phyloP scores from a whole-genome alignment of 1,284 basidiomycete genomes.

The Psilocybe mexicana region DNA sequence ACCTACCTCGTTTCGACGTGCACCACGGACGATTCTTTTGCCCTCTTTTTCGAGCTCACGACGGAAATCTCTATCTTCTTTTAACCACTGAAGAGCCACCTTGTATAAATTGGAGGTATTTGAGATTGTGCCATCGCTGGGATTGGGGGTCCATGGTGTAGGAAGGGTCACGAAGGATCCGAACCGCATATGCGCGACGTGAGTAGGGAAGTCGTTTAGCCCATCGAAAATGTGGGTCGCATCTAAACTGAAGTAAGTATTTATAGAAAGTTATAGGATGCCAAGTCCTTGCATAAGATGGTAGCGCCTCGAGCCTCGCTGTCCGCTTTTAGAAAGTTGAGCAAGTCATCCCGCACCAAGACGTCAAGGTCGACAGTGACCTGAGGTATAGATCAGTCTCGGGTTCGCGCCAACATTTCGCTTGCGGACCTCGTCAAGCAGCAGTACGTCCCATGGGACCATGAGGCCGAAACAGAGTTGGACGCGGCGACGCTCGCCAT shows the following conservation, averaged over 20 bases:
- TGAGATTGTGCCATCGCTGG: slow-evolving; percentile 20
- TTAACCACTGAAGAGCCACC: slow-evolving; percentile 83
- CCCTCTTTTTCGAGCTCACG: slow-evolving; percentile 60
- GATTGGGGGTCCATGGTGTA: slow-evolving; percentile 62
- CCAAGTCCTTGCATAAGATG: slow-evolving; percentile 72
- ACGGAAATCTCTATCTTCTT: slow-evolving; percentile 73
- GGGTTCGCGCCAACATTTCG: background rate
- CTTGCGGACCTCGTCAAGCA: slow-evolving; percentile 83
- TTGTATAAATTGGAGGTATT: slow-evolving; percentile 56
- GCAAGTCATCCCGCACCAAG: slow-evolving; percentile 88
- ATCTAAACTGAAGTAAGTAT: slow-evolving; percentile 48
- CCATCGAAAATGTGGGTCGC: slow-evolving; percentile 97
- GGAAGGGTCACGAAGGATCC: slow-evolving; percentile 72
- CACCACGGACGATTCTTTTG: slow-evolving; percentile 64
- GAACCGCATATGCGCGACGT: slow-evolving; percentile 86
- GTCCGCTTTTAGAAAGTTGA: slow-evolving; percentile 86
- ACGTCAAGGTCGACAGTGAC: slow-evolving; percentile 99
- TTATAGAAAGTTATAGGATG: slow-evolving; percentile 12
- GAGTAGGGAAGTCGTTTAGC: slow-evolving; percentile 83
- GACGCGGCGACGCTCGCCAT: slow-evolving; percentile 90
- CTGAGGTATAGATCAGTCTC: slow-evolving; percentile 35
- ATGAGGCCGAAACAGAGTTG: slow-evolving; percentile 98
- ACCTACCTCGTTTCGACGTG: slow-evolving; percentile 61
- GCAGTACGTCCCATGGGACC: slow-evolving; percentile 91
- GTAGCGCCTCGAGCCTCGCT: slow-evolving; percentile 83